Percentiles rank a stretch among this genome's conserved stretches.
These are phyloP conservation scores for Cynanchum wilfordii DNA, from an alignment of 257 asterid genomes.

Conservation along the genomic window DNA sequence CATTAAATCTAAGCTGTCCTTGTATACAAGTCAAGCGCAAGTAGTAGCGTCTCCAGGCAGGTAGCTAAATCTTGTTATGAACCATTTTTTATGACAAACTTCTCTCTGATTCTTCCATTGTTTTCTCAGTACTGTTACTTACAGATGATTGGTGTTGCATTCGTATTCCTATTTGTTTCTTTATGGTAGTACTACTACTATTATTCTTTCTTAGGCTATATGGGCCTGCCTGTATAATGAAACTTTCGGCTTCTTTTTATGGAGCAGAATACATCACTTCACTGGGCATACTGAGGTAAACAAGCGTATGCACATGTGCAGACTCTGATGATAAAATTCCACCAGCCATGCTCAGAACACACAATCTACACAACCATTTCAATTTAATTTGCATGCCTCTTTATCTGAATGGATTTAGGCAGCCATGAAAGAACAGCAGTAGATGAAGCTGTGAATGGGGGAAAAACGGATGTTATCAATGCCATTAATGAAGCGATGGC, in stretches of 20 bases:
- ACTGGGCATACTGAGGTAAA: conserved; percentile 81
- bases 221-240: not conserved
- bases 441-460: conserved; percentile 71
- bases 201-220: not conserved
- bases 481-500: conserved; percentile 68
- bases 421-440: conserved; percentile 90
- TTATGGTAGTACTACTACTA: not conserved
- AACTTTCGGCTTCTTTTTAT: conserved; percentile 9
- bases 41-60: too few species aligned
- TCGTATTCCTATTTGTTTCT: not conserved
- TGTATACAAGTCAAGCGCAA: too few species aligned
- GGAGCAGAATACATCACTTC: conserved; percentile 89
- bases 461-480: conserved; percentile 62
- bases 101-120: too few species aligned
- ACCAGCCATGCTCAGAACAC: not conserved
- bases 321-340: not conserved
- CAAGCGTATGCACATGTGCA: not conserved
- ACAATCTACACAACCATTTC: not conserved
- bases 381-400: not conserved
- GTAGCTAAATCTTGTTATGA: too few species aligned
- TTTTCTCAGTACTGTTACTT: too few species aligned
- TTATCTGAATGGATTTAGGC: conserved; percentile 13
- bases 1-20: too few species aligned
- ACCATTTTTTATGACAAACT: too few species aligned
- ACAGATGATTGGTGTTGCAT: not conserved